phyloP scores from a whole-genome alignment of 2,329 filamentous ascomycete species.

The Cladophialophora carrionii region DNA sequence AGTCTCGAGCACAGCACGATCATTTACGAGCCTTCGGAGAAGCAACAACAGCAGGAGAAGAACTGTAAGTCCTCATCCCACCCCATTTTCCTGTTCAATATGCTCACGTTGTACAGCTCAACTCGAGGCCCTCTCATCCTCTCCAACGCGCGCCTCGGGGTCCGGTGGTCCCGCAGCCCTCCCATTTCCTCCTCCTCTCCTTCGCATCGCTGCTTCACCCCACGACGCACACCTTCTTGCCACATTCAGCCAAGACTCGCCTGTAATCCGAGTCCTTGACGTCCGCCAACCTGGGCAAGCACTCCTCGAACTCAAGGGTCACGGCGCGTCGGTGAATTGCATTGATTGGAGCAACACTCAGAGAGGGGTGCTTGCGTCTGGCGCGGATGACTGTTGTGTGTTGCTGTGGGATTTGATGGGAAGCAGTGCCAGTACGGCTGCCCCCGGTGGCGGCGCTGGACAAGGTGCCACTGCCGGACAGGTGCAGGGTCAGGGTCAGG shows the following conservation, averaged over 20 bases:
- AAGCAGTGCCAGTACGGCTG: conserved; percentile 29
- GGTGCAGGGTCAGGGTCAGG: conserved; percentile 38
- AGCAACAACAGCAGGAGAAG: conserved; percentile 63
- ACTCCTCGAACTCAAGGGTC: conserved; percentile 87
- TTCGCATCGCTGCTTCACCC: conserved; percentile 71
- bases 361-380: conserved; percentile 85
- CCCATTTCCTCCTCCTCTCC: conserved; percentile 63
- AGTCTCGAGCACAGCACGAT: conserved; percentile 98
- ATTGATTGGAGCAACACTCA: conserved; percentile 93
- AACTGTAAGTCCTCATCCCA: conserved; percentile 70
- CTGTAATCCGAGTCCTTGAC: conserved; percentile 89
- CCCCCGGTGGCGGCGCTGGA: conserved; percentile 30
- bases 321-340: conserved; percentile 82
- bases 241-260: conserved; percentile 95
- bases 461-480: conserved; percentile 14
- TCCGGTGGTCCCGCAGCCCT: conserved; percentile 24
- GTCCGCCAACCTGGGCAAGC: conserved; percentile 95
- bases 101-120: conserved; percentile 25
- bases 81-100: conserved; percentile 28
- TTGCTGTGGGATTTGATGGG: conserved; percentile 92
- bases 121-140: conserved; percentile 33
- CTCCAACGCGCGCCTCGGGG: conserved; percentile 32
- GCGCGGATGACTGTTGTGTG: conserved; percentile 88
- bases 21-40: conserved; percentile 95
- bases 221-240: conserved; percentile 94